These are phyloP conservation scores for Saccharomyces mikatae DNA, from an alignment of 805 yeast species.

Conservation along the genomic window DNA sequence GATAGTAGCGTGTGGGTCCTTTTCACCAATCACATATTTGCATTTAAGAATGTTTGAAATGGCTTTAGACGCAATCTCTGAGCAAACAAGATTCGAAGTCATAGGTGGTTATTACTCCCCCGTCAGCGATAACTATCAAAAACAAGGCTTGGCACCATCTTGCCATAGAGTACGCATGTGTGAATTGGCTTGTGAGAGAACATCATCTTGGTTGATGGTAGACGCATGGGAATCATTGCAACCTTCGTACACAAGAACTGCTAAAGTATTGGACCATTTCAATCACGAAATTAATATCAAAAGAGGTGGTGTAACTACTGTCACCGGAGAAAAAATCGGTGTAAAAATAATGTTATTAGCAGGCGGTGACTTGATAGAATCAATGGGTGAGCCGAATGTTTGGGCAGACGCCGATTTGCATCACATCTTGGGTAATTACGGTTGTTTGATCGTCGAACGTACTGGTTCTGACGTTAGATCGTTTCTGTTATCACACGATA, in stretches of 20 bases:
- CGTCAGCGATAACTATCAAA: slow-evolving; percentile 84
- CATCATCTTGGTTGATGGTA: slow-evolving; percentile 96
- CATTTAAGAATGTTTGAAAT: slow-evolving; percentile 97
- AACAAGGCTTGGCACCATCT: slow-evolving; percentile 86
- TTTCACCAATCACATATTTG: slow-evolving; percentile 89
- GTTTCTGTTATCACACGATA: slow-evolving; percentile 85
- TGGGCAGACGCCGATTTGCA: slow-evolving; percentile 96
- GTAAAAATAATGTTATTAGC: slow-evolving; percentile 93
- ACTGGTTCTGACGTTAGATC: slow-evolving; percentile 94
- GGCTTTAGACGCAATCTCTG: slow-evolving; percentile 91
- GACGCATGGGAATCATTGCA: slow-evolving; percentile 98
- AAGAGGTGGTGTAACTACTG: slow-evolving; percentile 70
- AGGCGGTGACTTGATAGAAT: slow-evolving; percentile 94
- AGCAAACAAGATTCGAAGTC: slow-evolving; percentile 88
- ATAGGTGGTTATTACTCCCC: slow-evolving; percentile 96
- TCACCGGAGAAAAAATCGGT: slow-evolving; percentile 58
- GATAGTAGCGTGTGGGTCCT: slow-evolving; percentile 94
- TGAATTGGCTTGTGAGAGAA: slow-evolving; percentile 94
- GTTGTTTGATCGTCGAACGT: slow-evolving; percentile 92
- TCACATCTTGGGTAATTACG: slow-evolving; percentile 91
- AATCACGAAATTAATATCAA: slow-evolving; percentile 89
- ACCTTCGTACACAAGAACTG: slow-evolving; percentile 85
- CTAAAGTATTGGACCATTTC: slow-evolving; percentile 91
- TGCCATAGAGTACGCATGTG: slow-evolving; percentile 94
- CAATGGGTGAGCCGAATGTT: slow-evolving; percentile 99